Evolutionary conservation across 1,284 basidiomycete genomes (phyloP).

Genomic region (Ceratobasidium sp.): DNA sequence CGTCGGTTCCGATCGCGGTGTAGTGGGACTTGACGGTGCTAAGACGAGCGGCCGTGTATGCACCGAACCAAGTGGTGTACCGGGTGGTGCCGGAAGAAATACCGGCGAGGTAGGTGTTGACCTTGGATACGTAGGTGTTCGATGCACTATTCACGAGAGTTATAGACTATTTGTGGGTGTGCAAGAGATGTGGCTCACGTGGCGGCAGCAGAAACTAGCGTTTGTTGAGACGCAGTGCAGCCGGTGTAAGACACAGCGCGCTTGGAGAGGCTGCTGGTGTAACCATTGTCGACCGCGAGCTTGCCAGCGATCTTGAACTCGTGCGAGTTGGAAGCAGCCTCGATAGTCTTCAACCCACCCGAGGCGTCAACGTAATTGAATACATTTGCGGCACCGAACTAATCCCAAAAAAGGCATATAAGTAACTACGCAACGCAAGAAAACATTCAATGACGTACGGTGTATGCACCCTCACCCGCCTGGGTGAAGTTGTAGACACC

Average conservation of each 20-base stretch:
- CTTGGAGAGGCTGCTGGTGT: background rate
- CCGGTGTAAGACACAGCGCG: slow-evolving; percentile 34
- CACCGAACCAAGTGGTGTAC: slow-evolving; percentile 45
- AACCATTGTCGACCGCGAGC: slow-evolving; percentile 30
- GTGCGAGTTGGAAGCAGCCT: slow-evolving; percentile 33
- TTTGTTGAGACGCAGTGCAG: slow-evolving; percentile 38
- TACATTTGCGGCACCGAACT: slow-evolving; percentile 38
- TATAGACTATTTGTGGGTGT: background rate
- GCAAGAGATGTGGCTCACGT: background rate
- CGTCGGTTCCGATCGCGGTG: slow-evolving; percentile 31
- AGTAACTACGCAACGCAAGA: background rate
- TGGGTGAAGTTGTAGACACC: slow-evolving; percentile 49
- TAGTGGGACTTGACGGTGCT: slow-evolving; percentile 31
- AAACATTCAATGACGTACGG: background rate
- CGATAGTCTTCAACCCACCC: slow-evolving; percentile 37
- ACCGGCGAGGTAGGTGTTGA: slow-evolving; percentile 18
- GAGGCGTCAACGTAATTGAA: slow-evolving; percentile 40
- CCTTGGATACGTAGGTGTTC: slow-evolving; percentile 41
- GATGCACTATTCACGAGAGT: slow-evolving; percentile 19
- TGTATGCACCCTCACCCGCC: slow-evolving; percentile 40
- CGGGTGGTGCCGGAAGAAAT: slow-evolving; percentile 31
- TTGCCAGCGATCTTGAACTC: slow-evolving; percentile 43
- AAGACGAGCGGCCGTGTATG: slow-evolving; percentile 4
- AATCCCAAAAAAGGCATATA: background rate
- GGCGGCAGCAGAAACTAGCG: slow-evolving; percentile 38